A percentile compares a stretch with the other conserved stretches of the same genome.
These are phyloP conservation scores for Ophiosphaerella herpotricha DNA, from an alignment of 2,329 filamentous ascomycete species.

Conservation along the genomic window DNA sequence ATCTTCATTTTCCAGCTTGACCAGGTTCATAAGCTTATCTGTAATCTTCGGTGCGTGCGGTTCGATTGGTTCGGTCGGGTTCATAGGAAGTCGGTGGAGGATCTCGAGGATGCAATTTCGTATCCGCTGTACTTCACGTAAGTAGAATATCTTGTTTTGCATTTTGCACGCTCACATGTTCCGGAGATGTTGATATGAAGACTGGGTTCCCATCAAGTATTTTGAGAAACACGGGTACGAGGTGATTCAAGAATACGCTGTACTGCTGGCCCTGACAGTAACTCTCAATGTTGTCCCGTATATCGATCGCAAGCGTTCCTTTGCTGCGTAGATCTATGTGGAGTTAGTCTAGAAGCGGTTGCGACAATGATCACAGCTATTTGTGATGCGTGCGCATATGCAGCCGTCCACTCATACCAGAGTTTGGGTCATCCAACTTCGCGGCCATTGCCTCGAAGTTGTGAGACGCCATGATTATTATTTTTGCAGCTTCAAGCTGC, in stretches of 20 bases:
- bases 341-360: slow-evolving; percentile 18
- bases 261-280: slow-evolving; percentile 82
- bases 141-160: slow-evolving; percentile 10
- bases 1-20: slow-evolving; percentile 93
- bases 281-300: slow-evolving; percentile 90
- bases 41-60: slow-evolving; percentile 87
- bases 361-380: slow-evolving; percentile 1
- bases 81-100: slow-evolving; percentile 80
- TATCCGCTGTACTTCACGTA: slow-evolving; percentile 66
- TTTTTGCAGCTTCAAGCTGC: slow-evolving; percentile 31
- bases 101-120: slow-evolving; percentile 95
- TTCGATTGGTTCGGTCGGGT: slow-evolving; percentile 79
- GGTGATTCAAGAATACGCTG: slow-evolving; percentile 77
- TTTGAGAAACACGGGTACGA: slow-evolving; percentile 87
- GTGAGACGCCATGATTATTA: slow-evolving; percentile 43
- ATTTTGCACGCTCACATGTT: slow-evolving; percentile 69
- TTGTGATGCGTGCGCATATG: not conserved
- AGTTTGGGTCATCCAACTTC: slow-evolving; percentile 52
- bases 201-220: slow-evolving; percentile 85
- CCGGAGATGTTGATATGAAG: slow-evolving; percentile 86
- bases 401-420: slow-evolving; percentile 31
- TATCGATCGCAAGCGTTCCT: slow-evolving; percentile 78
- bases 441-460: slow-evolving; percentile 54
- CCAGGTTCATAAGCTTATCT: slow-evolving; percentile 85
- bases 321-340: slow-evolving; percentile 76